phyloP scores from a whole-genome alignment of 768 basidiomycete species.

The Rhizopogon roseolus region DNA sequence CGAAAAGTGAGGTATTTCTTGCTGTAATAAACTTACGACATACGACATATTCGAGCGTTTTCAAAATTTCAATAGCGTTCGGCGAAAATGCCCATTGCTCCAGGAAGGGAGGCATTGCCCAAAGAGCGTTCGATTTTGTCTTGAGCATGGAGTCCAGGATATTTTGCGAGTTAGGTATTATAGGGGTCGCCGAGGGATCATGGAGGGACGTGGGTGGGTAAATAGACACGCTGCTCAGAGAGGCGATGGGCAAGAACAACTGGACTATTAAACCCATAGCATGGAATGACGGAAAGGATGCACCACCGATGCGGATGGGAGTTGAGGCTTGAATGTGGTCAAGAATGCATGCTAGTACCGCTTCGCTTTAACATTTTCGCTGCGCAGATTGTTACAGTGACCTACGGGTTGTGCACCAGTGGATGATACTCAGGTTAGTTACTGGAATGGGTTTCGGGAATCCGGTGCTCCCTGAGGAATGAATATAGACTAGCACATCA shows the following conservation, averaged over 20 bases:
- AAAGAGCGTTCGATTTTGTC: slow-evolving; percentile 10
- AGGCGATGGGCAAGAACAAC: slow-evolving; percentile 8
- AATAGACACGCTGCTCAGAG: slow-evolving; percentile 9
- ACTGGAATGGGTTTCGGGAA: slow-evolving; percentile 39
- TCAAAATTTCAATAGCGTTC: slow-evolving; percentile 13
- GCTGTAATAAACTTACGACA: not conserved
- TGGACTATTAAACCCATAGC: slow-evolving; percentile 12
- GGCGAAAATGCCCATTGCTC: slow-evolving; percentile 16
- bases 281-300: slow-evolving; percentile 20
- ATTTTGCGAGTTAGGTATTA: slow-evolving; percentile 16
- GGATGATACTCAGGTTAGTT: slow-evolving; percentile 22
- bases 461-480: slow-evolving; percentile 49
- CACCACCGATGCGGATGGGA: slow-evolving; percentile 2
- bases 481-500: slow-evolving; percentile 31
- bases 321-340: slow-evolving; percentile 5
- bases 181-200: slow-evolving; percentile 11
- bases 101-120: slow-evolving; percentile 18
- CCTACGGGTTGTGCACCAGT: slow-evolving; percentile 34
- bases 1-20: not conserved
- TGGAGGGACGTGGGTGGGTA: slow-evolving; percentile 16
- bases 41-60: slow-evolving; percentile 17
- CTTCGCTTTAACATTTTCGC: not conserved
- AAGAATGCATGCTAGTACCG: slow-evolving; percentile 3
- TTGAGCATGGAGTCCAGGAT: slow-evolving; percentile 11
- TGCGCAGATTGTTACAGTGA: not conserved